A percentile compares a stretch with the other conserved stretches of the same genome.
Conservation (phyloP, 2,329 filamentous ascomycete species). For the Phyllosticta paracitricarpa region DNA sequence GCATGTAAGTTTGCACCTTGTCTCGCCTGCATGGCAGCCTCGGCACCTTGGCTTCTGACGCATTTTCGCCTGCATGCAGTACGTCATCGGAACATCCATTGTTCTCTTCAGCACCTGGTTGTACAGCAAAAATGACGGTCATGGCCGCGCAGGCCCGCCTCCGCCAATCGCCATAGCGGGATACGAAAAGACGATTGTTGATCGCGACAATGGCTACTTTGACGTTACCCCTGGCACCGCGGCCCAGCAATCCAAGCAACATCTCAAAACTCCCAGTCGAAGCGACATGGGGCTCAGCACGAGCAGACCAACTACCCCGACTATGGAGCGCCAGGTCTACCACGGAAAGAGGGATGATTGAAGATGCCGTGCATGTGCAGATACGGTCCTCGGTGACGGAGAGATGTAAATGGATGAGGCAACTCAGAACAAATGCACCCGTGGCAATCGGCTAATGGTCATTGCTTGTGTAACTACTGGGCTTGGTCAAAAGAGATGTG, state of each 20-base stretch:
- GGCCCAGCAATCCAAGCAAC: background rate
- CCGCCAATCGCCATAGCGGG: slow-evolving; percentile 58
- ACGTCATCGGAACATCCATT: slow-evolving; percentile 66
- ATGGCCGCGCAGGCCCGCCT: slow-evolving; percentile 41
- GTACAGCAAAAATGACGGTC: slow-evolving; percentile 57
- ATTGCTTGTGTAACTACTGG: background rate
- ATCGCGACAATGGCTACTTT: slow-evolving; percentile 23
- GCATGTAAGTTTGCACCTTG: slow-evolving; percentile 47
- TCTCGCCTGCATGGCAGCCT: background rate
- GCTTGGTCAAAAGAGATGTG: background rate
- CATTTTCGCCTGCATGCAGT: slow-evolving; percentile 43
- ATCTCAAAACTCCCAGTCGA: slow-evolving; percentile 3
- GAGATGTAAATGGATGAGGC: background rate
- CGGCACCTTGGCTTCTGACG: slow-evolving; percentile 4
- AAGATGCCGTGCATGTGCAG: background rate
- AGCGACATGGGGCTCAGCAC: slow-evolving; percentile 2
- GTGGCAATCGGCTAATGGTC: background rate
- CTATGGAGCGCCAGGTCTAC: slow-evolving; percentile 9
- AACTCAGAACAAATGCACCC: background rate
- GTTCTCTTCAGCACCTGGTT: slow-evolving; percentile 78
- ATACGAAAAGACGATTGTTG: slow-evolving; percentile 66
- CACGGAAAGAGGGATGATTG: slow-evolving; percentile 8
- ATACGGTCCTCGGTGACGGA: background rate
- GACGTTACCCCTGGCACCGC: slow-evolving; percentile 12
- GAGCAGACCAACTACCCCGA: slow-evolving; percentile 19